Evolutionary conservation across 1,139 yeast species (phyloP), one percentile per base, ranked within the genome.

Genomic region (Taiozyma sp.): DNA sequence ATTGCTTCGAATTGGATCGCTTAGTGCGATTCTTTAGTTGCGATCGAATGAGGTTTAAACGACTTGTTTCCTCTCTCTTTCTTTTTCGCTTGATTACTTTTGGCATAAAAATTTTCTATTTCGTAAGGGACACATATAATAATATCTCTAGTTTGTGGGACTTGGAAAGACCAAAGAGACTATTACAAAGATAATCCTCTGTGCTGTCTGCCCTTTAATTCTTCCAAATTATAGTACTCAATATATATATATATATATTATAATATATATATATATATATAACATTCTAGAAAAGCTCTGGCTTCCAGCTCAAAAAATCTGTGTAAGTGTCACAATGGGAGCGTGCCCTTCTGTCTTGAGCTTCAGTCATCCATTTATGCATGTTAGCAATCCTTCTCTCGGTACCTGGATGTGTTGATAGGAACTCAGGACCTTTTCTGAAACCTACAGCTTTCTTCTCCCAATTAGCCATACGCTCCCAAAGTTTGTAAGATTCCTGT

Each of bases 321-420:
- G 19, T n/a, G 34, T 48, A 54, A 4, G 47, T 48, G 4, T 19
- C 38, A 43, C 63, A 60, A 34, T 57, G 51, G 5, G 58, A 48
- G 2, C 46, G 28, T 3, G 52, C 53, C 27, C 60, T 51, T 28
- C 42, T 56, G 1, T 50, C 50, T 42, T 50, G 29, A 4, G 96
- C 90, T 51, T 80, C 81, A 0, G 91, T 90, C 69, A 89, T 68
- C 95, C 96, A 88, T 43, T 73, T 66, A 39, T 71, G 64, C 67
- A 93, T 86, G 59, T 87, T 87, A 43, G 75, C 70, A 42, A 89
- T 83, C 65, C 99, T 78, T 56, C 78, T 80, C 27, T 71, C 70
- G 24, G 91, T 85, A n/a, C 91, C 84, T 0, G 99, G 99, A 70
- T 93, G 99, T 0, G 98, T 90, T 22, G 93, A 83, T 51, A 92